Evolutionary conservation across 768 basidiomycete genomes (phyloP).

Genomic region (Mycena venus): DNA sequence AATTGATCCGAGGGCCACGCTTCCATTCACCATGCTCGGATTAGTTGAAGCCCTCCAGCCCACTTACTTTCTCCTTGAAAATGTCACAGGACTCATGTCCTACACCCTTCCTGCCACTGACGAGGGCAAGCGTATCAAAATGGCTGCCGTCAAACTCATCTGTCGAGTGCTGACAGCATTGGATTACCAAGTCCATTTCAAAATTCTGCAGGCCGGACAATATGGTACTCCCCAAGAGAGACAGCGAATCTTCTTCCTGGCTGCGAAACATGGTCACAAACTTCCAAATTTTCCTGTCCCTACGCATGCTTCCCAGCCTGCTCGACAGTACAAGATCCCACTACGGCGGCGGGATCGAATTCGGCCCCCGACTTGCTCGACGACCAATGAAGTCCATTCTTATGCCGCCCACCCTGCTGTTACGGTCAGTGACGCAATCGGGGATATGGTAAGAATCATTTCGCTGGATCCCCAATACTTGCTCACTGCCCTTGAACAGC

Average conservation of each 20-base stretch:
- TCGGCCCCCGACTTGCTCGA: conserved; percentile 45
- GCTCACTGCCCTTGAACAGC: not conserved
- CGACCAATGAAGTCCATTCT: conserved; percentile 35
- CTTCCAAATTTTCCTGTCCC: conserved; percentile 63
- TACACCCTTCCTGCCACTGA: conserved; percentile 44
- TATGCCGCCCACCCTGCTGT: conserved; percentile 58
- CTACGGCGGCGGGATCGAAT: conserved; percentile 44
- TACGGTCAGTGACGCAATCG: conserved; percentile 63
- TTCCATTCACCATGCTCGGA: conserved; percentile 63
- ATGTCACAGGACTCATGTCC: conserved; percentile 60
- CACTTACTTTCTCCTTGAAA: conserved; percentile 60
- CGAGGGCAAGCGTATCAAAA: conserved; percentile 28
- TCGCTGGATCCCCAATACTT: too few species aligned
- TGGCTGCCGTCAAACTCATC: conserved; percentile 60
- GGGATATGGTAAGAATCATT: conserved; percentile 56
- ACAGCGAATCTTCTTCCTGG: conserved; percentile 62
- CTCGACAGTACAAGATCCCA: conserved; percentile 44
- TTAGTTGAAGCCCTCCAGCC: conserved; percentile 64
- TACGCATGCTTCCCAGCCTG: conserved; percentile 51
- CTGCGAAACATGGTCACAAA: conserved; percentile 53
- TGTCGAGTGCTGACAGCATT: conserved; percentile 53
- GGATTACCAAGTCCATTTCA: conserved; percentile 62
- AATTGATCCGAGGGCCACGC: conserved; percentile 59
- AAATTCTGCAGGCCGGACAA: conserved; percentile 60
- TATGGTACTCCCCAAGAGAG: conserved; percentile 65